Evolutionary conservation across 257 asterid genomes (phyloP).

Genomic region (Leptodermis oblonga): DNA sequence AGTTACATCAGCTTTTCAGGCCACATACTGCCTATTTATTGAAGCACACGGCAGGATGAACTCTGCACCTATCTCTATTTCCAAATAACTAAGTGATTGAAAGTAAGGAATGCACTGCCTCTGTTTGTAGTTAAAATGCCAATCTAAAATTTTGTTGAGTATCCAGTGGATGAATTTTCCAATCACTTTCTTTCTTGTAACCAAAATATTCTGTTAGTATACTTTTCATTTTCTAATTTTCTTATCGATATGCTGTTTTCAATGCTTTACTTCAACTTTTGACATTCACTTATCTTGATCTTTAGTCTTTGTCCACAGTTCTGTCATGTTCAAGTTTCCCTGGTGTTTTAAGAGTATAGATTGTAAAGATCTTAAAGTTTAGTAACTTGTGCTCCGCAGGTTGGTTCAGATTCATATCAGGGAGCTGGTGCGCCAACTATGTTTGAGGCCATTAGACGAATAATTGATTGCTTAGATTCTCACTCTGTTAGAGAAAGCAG

Average conservation of each 20-base stretch:
- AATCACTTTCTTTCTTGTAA: background rate
- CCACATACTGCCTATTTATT: background rate
- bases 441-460: slow-evolving; percentile 95
- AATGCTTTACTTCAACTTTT: background rate
- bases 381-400: slow-evolving; percentile 46
- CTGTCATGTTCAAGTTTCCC: background rate
- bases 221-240: background rate
- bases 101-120: background rate
- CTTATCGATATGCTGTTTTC: background rate
- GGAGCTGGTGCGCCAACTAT: slow-evolving; percentile 99
- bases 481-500: slow-evolving; percentile 58
- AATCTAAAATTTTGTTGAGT: background rate
- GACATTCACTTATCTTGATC: slow-evolving; percentile 4
- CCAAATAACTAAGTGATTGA: slow-evolving; percentile 8
- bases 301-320: background rate
- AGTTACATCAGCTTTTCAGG: background rate
- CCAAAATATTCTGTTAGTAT: background rate
- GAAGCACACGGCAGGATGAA: background rate
- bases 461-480: slow-evolving; percentile 55
- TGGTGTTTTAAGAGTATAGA: background rate
- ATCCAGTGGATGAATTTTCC: background rate
- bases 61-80: background rate
- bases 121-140: background rate
- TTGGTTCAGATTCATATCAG: slow-evolving; percentile 96
- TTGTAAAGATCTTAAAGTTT: background rate